Percentiles rank a stretch among this genome's conserved stretches.
These are phyloP conservation scores for Helenozyma baotianmanensis DNA, from an alignment of 805 yeast genomes.

Conservation along the genomic window DNA sequence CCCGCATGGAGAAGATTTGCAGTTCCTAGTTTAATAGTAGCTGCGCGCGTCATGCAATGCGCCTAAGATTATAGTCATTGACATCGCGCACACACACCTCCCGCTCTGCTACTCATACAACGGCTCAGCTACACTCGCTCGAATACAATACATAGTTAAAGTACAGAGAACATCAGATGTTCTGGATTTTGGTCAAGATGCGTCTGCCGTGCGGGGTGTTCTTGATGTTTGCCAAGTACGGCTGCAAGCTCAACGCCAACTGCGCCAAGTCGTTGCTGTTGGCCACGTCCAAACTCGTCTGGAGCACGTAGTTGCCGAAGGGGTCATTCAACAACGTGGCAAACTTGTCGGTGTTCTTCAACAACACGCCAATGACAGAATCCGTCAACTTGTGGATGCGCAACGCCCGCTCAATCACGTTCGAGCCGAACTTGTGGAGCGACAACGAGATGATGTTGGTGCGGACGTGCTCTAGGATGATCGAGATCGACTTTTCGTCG, in stretches of 20 bases:
- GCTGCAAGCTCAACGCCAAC: constrained; percentile 58
- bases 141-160: no score
- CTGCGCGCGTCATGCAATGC: no score
- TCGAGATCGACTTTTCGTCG: constrained; percentile 28
- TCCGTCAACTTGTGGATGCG: constrained; percentile 45
- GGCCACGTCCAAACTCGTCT: constrained; percentile 56
- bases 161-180: no score
- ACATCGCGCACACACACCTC: no score
- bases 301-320: constrained; percentile 56
- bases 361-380: constrained; percentile 40
- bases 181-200: constrained; percentile 63
- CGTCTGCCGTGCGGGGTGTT: constrained; percentile 96
- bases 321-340: constrained; percentile 50
- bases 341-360: constrained; percentile 31
- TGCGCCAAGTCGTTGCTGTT: constrained; percentile 46
- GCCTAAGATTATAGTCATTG: no score
- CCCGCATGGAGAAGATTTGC: no score
- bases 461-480: constrained; percentile 33
- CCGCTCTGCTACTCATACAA: no score
- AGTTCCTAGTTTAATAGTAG: no score
- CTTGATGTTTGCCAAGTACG: constrained; percentile 72
- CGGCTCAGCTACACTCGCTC: no score
- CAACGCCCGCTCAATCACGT: constrained; percentile 54
- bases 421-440: constrained; percentile 59
- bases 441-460: constrained; percentile 41